Conservation (phyloP, 106 monocot genomes). For the Chionographis japonica region DNA sequence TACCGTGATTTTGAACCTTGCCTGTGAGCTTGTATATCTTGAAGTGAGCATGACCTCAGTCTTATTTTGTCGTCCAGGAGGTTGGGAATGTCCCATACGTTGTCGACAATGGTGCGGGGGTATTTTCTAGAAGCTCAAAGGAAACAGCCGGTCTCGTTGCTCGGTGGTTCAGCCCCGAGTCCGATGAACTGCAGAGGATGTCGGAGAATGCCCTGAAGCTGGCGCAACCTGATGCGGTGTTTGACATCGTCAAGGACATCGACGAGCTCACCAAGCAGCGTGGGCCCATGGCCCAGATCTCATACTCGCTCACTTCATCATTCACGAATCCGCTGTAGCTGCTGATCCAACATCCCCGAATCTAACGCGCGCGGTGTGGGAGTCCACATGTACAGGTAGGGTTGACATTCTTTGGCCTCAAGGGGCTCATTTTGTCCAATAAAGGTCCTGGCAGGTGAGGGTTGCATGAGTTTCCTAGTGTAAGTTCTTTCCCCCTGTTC, state of each 20-base stretch:
- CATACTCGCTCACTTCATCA: conserved; percentile 41
- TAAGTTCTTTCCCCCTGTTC: too few relatives aligned
- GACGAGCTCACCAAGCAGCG: conserved; percentile 36
- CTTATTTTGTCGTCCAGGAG: conserved; percentile 32
- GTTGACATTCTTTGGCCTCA: conserved; percentile 28
- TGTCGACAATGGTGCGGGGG: conserved; percentile 65
- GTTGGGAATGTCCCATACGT: conserved; percentile 82
- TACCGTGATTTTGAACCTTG: too few relatives aligned
- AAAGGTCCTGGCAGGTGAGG: not conserved
- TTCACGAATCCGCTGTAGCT: conserved; percentile 18
- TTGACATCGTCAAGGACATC: conserved; percentile 68
- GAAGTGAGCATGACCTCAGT: not conserved
- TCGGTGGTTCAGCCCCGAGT: conserved; percentile 54
- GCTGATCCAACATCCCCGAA: not conserved
- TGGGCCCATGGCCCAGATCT: conserved; percentile 37
- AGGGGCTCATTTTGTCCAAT: conserved; percentile 1
- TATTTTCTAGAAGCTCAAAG: conserved; percentile 61
- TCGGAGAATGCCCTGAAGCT: conserved; percentile 62
- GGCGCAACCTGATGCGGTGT: conserved; percentile 74
- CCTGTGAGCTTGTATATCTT: too few relatives aligned
- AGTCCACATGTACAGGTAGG: conserved; percentile 20
- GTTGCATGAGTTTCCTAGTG: too few relatives aligned
- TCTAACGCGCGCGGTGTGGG: not conserved
- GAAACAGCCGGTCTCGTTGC: conserved; percentile 55
- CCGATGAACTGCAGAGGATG: conserved; percentile 50